Evolutionary conservation across 768 basidiomycete genomes (phyloP).

Genomic region (Russula sp.): DNA sequence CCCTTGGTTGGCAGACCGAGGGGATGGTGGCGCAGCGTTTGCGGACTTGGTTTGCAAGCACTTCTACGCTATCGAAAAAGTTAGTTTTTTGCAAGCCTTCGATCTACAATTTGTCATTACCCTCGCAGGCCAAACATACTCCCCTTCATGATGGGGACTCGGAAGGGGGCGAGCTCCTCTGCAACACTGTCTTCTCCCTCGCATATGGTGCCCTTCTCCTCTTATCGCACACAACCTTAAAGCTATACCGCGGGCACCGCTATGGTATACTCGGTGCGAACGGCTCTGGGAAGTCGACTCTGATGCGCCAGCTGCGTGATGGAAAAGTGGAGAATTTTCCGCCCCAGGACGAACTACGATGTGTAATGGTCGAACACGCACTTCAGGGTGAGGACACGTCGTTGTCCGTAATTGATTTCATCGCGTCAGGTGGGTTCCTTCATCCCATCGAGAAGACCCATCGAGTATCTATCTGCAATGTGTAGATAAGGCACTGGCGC

Average conservation of each 20-base stretch:
- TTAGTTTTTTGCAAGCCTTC: conserved; percentile 13
- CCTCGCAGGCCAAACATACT: conserved; percentile 50
- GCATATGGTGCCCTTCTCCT: conserved; percentile 93
- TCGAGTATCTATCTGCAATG: background rate
- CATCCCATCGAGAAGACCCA: background rate
- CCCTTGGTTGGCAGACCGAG: conserved; percentile 50
- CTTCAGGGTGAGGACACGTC: conserved; percentile 90
- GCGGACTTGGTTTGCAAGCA: conserved; percentile 60
- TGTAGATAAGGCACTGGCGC: conserved; percentile 60
- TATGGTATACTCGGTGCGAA: conserved; percentile 97
- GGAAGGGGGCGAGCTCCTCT: conserved; percentile 79
- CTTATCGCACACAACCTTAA: conserved; percentile 87
- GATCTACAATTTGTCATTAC: background rate
- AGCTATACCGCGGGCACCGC: conserved; percentile 81
- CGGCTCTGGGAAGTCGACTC: conserved; percentile 91
- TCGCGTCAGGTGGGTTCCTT: conserved; percentile 59
- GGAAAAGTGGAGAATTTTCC: conserved; percentile 97
- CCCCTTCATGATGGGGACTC: conserved; percentile 35
- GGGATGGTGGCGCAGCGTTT: conserved; percentile 42
- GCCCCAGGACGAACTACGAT: conserved; percentile 73
- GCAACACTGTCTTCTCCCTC: conserved; percentile 90
- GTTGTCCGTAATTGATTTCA: conserved; percentile 78
- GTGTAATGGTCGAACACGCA: conserved; percentile 96
- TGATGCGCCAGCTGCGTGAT: conserved; percentile 92
- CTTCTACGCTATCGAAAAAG: conserved; percentile 73